Base-by-base conservation (phyloP, 2,329 filamentous ascomycete genomes). In the Colletotrichum trifolii region DNA sequence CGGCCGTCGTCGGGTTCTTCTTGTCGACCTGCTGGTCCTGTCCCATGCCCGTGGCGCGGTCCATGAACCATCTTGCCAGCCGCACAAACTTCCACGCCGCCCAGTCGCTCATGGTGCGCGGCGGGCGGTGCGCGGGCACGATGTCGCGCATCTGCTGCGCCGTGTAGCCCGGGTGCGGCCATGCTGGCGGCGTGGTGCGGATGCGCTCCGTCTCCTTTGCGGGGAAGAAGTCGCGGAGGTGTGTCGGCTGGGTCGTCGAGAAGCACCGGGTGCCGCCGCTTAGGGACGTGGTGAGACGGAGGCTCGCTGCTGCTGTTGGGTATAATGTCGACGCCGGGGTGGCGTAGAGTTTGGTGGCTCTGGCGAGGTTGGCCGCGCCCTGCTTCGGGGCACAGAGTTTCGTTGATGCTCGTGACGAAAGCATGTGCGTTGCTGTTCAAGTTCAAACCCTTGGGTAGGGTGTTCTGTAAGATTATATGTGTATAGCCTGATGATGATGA, bases 1-100 rank as follows among this genome's bases (percentile, higher is more conserved):
- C 72, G 6, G 85, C 79, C 3, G 83, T 87, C 0, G 86, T 89
- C 8, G 87, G 86, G 64, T 85, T 77, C 68, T 76, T 78, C 75
- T 82, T 85, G 72, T 87, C 84, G 38, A 84, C 86, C 68, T 92
- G 86, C 74, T 97, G 93, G 38, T 87, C 89, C 70, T 93, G 91
- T 42, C 76, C 78, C 78, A 88, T 82, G 11, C 94, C 93, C 0
- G 94, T 97, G 13, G 85, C 91, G 40, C 90, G 79, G 75, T 98
- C 95, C 79, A 96, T 93, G 9, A 88, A 88, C 84, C 87, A 95
- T 54, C 95, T 86, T 43, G 94, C 85, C 25, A 94, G 69, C 7
- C 92, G 88, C 53, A 97, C 90, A 68, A 93, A 87, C 64, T 87
- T 85, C 74, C 96, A 89, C 2, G 96, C 96, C 4, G 91, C 79